Conservation (phyloP, 441 rosid genomes). For the Mallotus japonicus region DNA sequence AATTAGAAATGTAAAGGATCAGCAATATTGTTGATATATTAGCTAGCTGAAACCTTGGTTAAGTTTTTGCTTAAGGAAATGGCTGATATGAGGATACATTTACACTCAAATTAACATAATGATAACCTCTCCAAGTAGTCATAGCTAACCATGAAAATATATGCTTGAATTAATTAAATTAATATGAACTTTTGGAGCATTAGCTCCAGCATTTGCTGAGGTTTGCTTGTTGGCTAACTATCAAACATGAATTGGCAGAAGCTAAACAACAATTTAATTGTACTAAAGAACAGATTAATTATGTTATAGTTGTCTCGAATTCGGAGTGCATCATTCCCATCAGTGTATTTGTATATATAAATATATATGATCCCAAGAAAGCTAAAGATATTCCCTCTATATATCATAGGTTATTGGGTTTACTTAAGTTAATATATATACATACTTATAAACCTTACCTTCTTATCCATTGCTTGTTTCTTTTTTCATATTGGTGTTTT, state of each 20-base stretch:
- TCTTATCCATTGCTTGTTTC: neutral
- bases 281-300: conserved; percentile 1
- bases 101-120: neutral
- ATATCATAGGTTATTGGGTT: neutral
- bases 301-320: conserved; percentile 7
- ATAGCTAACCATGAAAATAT: neutral
- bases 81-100: neutral
- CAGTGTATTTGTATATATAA: neutral
- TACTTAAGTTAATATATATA: neutral
- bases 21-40: neutral
- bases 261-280: neutral
- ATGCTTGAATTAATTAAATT: neutral
- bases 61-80: neutral
- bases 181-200: conserved; percentile 15
- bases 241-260: conserved; percentile 3
- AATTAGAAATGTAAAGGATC: neutral
- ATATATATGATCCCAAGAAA: conserved; percentile 25
- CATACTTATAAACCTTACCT: neutral
- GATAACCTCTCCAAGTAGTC: neutral
- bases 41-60: neutral
- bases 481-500: neutral
- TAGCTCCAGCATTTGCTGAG: conserved; percentile 27
- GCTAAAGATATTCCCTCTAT: conserved; percentile 11
- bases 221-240: conserved; percentile 18
- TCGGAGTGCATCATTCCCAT: conserved; percentile 9